A percentile compares a stretch with the other conserved stretches of the same genome.
Conservation (phyloP, 345 rosid genomes). For the Clarkia xantiana region DNA sequence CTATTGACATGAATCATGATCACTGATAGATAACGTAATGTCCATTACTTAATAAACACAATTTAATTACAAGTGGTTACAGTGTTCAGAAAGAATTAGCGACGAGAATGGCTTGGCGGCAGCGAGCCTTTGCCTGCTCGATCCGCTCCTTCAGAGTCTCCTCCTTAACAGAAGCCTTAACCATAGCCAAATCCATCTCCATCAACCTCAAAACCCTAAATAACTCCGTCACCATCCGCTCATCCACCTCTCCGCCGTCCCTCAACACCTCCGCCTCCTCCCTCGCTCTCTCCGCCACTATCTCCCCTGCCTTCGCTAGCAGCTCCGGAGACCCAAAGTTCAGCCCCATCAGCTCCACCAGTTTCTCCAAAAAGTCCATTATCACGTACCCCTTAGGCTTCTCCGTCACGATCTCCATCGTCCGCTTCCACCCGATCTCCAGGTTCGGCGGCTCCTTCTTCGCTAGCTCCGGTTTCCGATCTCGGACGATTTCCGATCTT, state of each 20-base stretch:
- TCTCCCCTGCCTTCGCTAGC: constrained; percentile 66
- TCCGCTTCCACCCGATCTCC: constrained; percentile 81
- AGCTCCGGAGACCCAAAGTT: constrained; percentile 68
- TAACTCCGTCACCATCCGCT: constrained; percentile 72
- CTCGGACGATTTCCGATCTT: constrained; percentile 44
- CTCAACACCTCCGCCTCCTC: constrained; percentile 80
- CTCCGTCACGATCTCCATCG: constrained; percentile 49
- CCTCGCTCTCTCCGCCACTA: constrained; percentile 73
- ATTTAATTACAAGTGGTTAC: no score
- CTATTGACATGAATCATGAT: no score
- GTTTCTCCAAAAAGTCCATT: constrained; percentile 69
- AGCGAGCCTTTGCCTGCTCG: constrained; percentile 70
- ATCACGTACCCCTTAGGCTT: constrained; percentile 66
- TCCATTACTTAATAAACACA: no score
- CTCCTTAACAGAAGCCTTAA: constrained; percentile 69
- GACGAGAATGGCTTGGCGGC: constrained; percentile 82
- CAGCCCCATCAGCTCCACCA: constrained; percentile 55
- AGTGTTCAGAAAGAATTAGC: constrained; percentile 69
- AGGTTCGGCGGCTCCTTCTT: constrained; percentile 61
- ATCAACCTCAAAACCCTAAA: constrained; percentile 76
- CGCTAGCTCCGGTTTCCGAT: constrained; percentile 23
- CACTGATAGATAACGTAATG: no score
- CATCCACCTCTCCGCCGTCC: constrained; percentile 76
- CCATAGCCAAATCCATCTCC: constrained; percentile 99
- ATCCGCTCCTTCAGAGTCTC: constrained; percentile 62